Evolutionary conservation across 768 basidiomycete genomes (phyloP).

Genomic region (Mycena vitilis): DNA sequence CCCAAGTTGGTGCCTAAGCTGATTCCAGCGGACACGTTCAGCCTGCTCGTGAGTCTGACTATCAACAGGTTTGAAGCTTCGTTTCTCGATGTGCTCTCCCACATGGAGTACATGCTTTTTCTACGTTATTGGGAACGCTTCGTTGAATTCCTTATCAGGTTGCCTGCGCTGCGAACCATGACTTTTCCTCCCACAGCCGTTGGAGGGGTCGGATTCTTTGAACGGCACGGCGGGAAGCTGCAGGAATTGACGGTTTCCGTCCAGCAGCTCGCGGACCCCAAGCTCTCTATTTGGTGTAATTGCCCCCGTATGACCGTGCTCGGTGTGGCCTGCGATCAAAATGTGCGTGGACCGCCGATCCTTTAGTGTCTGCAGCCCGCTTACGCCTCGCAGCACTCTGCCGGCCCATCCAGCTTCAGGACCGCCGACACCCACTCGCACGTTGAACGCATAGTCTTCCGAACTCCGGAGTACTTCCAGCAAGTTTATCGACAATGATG

Average conservation of each 20-base stretch:
- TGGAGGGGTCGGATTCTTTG: slow-evolving; percentile 10
- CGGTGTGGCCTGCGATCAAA: slow-evolving; percentile 8
- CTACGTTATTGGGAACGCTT: background rate
- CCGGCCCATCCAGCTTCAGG: background rate
- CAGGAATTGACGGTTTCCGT: slow-evolving; percentile 11
- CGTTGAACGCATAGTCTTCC: slow-evolving; percentile 7
- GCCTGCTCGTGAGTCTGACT: slow-evolving; percentile 10
- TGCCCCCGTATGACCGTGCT: slow-evolving; percentile 13
- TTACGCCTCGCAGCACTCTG: background rate
- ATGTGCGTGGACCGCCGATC: background rate
- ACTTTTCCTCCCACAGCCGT: background rate
- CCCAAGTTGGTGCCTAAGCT: background rate
- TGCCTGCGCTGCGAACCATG: slow-evolving; percentile 1
- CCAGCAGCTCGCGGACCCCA: background rate
- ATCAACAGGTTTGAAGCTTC: background rate
- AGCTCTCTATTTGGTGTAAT: background rate
- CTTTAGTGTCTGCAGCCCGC: background rate
- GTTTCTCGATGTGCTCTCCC: slow-evolving; percentile 10
- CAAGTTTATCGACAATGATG: background rate
- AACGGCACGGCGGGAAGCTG: slow-evolving; percentile 20
- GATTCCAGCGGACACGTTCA: slow-evolving; percentile 1
- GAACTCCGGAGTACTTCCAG: background rate
- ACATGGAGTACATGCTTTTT: slow-evolving; percentile 16
- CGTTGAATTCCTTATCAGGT: slow-evolving; percentile 1
- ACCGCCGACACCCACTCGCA: background rate